Base-by-base conservation (phyloP, 495 filamentous ascomycete species). In the Immersiella caudata region DNA sequence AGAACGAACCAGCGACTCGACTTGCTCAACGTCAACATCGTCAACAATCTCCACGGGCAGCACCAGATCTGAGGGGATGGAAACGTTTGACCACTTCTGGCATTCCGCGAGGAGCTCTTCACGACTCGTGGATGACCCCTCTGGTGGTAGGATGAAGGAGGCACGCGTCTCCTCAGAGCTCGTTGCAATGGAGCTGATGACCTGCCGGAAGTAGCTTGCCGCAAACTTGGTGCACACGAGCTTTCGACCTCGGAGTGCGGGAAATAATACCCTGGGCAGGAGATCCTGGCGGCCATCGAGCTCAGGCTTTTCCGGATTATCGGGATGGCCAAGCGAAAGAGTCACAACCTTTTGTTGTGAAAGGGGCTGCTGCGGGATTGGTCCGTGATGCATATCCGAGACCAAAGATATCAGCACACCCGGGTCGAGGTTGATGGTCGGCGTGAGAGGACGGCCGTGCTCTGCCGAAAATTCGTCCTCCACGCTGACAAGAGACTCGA, bases 351-450 rank as follows among this genome's bases (percentile, higher is more conserved):
- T 50, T 9, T 74, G 73, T 54, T 80, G 77, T 2, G 67, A 65
- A n/a, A 62, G 40, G 14, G 75, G 74, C 59, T 75, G 75, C 18
- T 68, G 49, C 3, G 75, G 57, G 4, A 75, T 65, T 0, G 70
- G 69, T 26, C 74, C 73, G 64, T 82, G 79, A 22, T 80, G 79
- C 11, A 83, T 68, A 61, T 83, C 81, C 0, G 79, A 77, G 21
- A 78, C 71, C 0, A 83, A 70, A 3, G 81, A 72, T 0, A 80
- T 68, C 6, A 83, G 73, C 35, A 75, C 79, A 26, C 77, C 79
- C 2, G 76, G 77, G 66, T 83, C 80, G 27, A 81, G 75, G 67
- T 83, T 81, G 16, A 78, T 62, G 0, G 72, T 70, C 5, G 71
- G 62, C 0, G 79, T 79, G 56, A 80, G 36, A 14, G 63, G 70